phyloP scores from a whole-genome alignment of 169 alveolate species.

The Eimeria maxima region DNA sequence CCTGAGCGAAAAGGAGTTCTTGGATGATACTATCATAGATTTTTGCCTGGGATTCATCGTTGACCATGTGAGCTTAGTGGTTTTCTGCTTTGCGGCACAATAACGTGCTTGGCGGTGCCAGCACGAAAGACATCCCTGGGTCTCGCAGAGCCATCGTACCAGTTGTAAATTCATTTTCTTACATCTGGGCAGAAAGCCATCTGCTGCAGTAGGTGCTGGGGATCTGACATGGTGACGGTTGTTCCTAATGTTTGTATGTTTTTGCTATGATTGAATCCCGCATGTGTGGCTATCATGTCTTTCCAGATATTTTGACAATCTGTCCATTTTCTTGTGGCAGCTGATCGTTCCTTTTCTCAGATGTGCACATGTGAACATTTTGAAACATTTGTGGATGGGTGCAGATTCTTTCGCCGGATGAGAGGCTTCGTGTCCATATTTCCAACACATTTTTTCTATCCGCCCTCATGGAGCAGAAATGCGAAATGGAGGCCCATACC shows the following conservation, averaged over 20 bases:
- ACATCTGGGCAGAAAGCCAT: neutral
- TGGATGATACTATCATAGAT: constrained; percentile 81
- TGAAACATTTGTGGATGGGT: neutral
- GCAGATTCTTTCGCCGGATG: constrained; percentile 74
- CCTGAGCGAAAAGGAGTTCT: constrained; percentile 67
- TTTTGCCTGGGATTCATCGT: constrained; percentile 78
- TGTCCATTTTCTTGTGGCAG: neutral
- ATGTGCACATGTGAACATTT: neutral
- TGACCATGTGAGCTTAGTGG: constrained; percentile 59
- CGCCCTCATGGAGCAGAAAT: constrained; percentile 26
- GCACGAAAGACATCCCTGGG: neutral
- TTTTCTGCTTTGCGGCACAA: neutral
- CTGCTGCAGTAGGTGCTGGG: neutral
- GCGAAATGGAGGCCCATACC: constrained; percentile 69
- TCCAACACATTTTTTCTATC: constrained; percentile 75
- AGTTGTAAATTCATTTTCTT: neutral
- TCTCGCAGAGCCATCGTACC: neutral
- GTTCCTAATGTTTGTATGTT: neutral
- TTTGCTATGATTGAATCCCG: neutral
- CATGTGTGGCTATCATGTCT: neutral
- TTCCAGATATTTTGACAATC: neutral
- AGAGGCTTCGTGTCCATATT: constrained; percentile 59
- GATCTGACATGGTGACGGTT: neutral
- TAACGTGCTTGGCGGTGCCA: too few species aligned
- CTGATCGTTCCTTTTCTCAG: neutral